Evolutionary conservation across 257 asterid species (phyloP).

Genomic region (Fraxinus americana): DNA sequence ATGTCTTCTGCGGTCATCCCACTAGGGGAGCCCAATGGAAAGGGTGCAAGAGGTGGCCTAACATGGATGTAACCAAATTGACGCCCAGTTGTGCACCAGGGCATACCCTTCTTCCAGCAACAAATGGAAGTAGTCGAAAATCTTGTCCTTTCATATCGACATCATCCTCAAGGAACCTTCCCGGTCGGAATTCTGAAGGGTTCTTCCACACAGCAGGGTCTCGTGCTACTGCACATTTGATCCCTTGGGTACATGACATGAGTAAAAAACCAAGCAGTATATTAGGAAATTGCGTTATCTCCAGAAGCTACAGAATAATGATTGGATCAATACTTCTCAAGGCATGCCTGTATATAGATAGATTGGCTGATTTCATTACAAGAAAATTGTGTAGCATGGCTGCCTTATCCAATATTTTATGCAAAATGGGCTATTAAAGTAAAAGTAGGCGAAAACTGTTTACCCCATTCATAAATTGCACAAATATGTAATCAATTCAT

Average conservation of each 20-base stretch:
- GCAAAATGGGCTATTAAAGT: background rate
- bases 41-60: conserved; percentile 72
- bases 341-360: background rate
- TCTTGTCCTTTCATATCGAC: conserved; percentile 82
- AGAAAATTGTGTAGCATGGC: background rate
- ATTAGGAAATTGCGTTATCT: background rate
- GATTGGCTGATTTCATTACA: background rate
- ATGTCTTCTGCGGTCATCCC: conserved; percentile 51
- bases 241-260: conserved; percentile 47
- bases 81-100: conserved; percentile 74
- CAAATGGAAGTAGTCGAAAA: conserved; percentile 63
- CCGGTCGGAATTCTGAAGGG: conserved; percentile 61
- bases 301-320: background rate
- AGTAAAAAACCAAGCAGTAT: background rate
- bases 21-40: conserved; percentile 58
- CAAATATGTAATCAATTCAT: background rate
- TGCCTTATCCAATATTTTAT: background rate
- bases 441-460: background rate
- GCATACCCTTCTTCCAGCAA: conserved; percentile 76
- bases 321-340: background rate
- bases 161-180: conserved; percentile 69
- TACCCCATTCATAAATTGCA: background rate
- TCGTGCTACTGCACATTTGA: conserved; percentile 62
- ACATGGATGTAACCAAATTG: conserved; percentile 71
- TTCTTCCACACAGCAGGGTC: conserved; percentile 63